Evolutionary conservation across 306 rosid genomes (phyloP), one percentile per base, ranked within the genome.

Genomic region (Cucurbita pepo): DNA sequence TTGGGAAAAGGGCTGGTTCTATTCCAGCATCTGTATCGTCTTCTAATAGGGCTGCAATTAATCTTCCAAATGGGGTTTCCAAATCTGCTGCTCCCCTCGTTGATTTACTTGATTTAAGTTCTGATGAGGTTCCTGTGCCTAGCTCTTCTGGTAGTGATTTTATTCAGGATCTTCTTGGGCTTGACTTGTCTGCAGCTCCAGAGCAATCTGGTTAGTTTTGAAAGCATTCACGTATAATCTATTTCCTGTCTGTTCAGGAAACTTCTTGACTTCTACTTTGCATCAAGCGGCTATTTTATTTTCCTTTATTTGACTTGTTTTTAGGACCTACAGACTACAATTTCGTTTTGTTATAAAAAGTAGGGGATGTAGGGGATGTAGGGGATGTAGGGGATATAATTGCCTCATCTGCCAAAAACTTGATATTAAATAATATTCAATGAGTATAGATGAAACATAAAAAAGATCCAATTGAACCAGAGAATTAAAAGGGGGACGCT

Each of bases 151-250:
- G 97, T 77, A 81, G 86, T 40, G 95, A 86, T 91, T 60, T 91
- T 80, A 91, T 91, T 79, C 96, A 89, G n/a, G 97, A 91, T 85
- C 97, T 94, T 81, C 88, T 94, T 76, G 95, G 96, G 75, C 85
- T 82, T 80, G 99, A 91, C 80, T 67, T 94, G 73, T 60, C 87
- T 11, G 74, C 82, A 18, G 79, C 87, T 73, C 63, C 85, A 37
- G 83, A 86, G 65, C 96, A 80, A 81, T 70, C 86, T 4, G 98
- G 98, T 94, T 82, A 76, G 97, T 86, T 73, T 77, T 70, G 66
- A 69, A 69, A 69, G 21, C 56, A 67, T 38, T 58, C 47, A 41
- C 18, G 18, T 51, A 51, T 10, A 51, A 51, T 51, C 45, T 51
- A 18, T 36, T 71, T 10, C 71, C 71, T 6, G 7, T n/a, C 52